phyloP scores from a whole-genome alignment of 805 yeast genomes.

The Yarrowia bubula region DNA sequence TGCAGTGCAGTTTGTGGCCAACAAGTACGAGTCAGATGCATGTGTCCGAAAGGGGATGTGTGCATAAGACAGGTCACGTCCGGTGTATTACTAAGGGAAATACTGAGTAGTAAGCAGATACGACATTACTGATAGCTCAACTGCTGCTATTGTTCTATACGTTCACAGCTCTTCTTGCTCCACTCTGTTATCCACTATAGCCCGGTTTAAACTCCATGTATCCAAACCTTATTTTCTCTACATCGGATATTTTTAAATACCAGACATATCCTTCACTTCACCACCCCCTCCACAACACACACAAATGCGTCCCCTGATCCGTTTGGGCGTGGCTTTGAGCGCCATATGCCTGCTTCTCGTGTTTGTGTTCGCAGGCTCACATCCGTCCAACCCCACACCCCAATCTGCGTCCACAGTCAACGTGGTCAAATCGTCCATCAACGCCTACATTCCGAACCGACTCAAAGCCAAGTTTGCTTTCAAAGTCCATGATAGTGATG shows the following conservation, averaged over 20 bases:
- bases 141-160: too few relatives aligned
- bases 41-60: not conserved
- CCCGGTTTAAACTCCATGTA: too few relatives aligned
- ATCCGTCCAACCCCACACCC: not conserved
- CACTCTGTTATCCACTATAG: too few relatives aligned
- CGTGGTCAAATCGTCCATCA: conserved; percentile 14
- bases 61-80: too few relatives aligned
- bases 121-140: too few relatives aligned
- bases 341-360: not conserved
- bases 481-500: conserved; percentile 13
- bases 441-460: conserved; percentile 23
- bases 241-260: too few relatives aligned
- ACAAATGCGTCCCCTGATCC: conserved; percentile 14
- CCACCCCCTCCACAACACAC: not conserved
- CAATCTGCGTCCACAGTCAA: not conserved
- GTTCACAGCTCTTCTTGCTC: too few relatives aligned
- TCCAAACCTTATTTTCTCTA: not conserved
- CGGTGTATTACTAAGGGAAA: too few relatives aligned
- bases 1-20: too few relatives aligned
- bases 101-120: too few relatives aligned
- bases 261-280: not conserved
- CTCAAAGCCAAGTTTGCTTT: conserved; percentile 27
- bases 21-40: not conserved
- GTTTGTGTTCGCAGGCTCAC: not conserved
- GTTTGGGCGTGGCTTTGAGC: not conserved